These are phyloP conservation scores for Diplodia intermedia DNA, from an alignment of 2,329 filamentous ascomycete species.

Conservation along the genomic window DNA sequence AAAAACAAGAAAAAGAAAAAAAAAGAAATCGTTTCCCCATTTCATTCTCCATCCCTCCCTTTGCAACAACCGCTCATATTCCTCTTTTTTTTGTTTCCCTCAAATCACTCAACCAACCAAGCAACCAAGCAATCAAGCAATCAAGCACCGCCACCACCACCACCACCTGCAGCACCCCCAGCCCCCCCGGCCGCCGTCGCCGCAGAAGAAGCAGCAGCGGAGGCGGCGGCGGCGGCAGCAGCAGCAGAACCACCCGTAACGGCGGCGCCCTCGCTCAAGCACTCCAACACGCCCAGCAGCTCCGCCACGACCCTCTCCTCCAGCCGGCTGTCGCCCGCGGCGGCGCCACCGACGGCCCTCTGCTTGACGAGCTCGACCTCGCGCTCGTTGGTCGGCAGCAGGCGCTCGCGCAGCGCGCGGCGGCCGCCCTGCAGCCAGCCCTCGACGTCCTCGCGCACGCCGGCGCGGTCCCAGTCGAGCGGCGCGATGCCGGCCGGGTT, in stretches of 20 bases:
- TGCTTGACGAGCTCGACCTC: slow-evolving; percentile 68
- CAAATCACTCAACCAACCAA: too few relatives aligned
- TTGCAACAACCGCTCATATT: not conserved
- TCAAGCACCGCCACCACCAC: not conserved
- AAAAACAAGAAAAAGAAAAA: not conserved
- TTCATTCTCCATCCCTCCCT: not conserved
- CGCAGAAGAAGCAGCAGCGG: too few relatives aligned
- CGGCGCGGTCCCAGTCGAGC: slow-evolving; percentile 75
- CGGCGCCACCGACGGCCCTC: slow-evolving; percentile 50
- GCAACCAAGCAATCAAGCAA: not conserved
- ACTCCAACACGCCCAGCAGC: slow-evolving; percentile 46
- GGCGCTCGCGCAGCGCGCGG: slow-evolving; percentile 69
- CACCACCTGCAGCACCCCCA: too few relatives aligned
- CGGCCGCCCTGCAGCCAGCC: slow-evolving; percentile 76
- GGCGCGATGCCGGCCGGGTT: slow-evolving; percentile 67
- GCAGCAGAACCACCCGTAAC: not conserved
- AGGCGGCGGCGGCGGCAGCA: too few relatives aligned
- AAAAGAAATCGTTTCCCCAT: not conserved
- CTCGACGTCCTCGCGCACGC: slow-evolving; percentile 81
- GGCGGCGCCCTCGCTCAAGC: slow-evolving; percentile 42
- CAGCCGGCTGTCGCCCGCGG: slow-evolving; percentile 65
- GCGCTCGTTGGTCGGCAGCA: slow-evolving; percentile 74
- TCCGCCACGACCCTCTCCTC: slow-evolving; percentile 74
- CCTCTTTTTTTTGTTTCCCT: not conserved
- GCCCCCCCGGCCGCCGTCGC: too few relatives aligned